phyloP scores from a whole-genome alignment of 805 yeast genomes.

The Myxozyma neotropica region DNA sequence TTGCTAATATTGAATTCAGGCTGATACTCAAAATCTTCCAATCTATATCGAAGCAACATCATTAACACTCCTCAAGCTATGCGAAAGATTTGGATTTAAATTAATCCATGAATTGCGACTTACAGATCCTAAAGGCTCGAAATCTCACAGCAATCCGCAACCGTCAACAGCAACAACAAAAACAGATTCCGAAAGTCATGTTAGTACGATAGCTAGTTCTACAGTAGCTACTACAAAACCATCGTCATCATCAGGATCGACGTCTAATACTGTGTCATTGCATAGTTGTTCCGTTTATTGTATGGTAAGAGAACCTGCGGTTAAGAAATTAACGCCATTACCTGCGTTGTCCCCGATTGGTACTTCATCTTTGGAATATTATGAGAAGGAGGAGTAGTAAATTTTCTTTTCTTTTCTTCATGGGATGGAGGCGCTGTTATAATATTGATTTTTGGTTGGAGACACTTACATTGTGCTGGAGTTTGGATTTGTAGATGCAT shows the following conservation, averaged over 20 bases:
- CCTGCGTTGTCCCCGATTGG: constrained; percentile 2
- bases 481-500: not conserved
- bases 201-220: not conserved
- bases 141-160: not conserved
- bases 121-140: not conserved
- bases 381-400: not conserved
- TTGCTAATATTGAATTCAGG: too few species aligned
- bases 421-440: too few species aligned
- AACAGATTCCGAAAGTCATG: not conserved
- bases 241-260: not conserved
- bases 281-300: constrained; percentile 26
- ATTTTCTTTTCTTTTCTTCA: not conserved
- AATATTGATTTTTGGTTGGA: not conserved
- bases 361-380: not conserved
- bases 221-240: not conserved
- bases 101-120: constrained; percentile 28
- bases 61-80: not conserved
- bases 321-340: constrained; percentile 14
- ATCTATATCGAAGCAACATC: constrained; percentile 21
- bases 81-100: constrained; percentile 20
- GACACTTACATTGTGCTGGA: not conserved
- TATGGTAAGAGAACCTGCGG: constrained; percentile 24
- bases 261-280: too few species aligned
- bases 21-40: constrained; percentile 30
- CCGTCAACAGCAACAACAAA: not conserved